These are phyloP conservation scores for Epicoccum sorghinum DNA, from an alignment of 2,329 filamentous ascomycete genomes.

Conservation along the genomic window DNA sequence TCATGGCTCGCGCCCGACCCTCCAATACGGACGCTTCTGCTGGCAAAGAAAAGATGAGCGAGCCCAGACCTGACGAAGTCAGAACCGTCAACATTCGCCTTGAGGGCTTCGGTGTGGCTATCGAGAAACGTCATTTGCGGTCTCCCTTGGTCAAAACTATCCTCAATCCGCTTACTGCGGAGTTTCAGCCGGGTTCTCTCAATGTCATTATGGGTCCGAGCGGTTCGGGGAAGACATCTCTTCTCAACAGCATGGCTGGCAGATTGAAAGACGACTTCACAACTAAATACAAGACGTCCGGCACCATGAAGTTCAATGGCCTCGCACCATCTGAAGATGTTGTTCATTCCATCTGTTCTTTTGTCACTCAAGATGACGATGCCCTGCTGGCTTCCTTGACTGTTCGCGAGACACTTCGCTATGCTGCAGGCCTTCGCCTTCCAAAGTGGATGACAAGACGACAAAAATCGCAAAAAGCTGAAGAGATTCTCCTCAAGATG, in stretches of 20 bases:
- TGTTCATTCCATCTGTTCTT: conserved; percentile 74
- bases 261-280: conserved; percentile 66
- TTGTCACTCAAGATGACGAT: conserved; percentile 80
- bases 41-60: conserved; percentile 72
- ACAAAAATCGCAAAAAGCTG: conserved; percentile 71
- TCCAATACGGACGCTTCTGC: conserved; percentile 65
- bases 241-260: conserved; percentile 75
- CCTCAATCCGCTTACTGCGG: conserved; percentile 68
- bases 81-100: conserved; percentile 70
- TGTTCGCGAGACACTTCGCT: conserved; percentile 73
- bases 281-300: conserved; percentile 67
- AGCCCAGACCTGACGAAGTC: conserved; percentile 59
- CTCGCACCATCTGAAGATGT: conserved; percentile 71
- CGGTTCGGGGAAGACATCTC: conserved; percentile 76
- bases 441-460: conserved; percentile 72
- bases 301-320: conserved; percentile 72
- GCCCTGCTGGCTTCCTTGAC: conserved; percentile 75
- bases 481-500: conserved; percentile 75
- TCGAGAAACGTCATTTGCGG: conserved; percentile 65
- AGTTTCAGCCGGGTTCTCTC: conserved; percentile 70
- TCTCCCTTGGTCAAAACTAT: conserved; percentile 62
- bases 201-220: conserved; percentile 84
- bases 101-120: conserved; percentile 66
- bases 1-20: conserved; percentile 67
- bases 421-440: conserved; percentile 71